Percentiles rank a stretch among this genome's conserved stretches.
These are phyloP conservation scores for Tetrastigma voinierianum DNA, from an alignment of 164 flowering plant species.

Conservation along the genomic window DNA sequence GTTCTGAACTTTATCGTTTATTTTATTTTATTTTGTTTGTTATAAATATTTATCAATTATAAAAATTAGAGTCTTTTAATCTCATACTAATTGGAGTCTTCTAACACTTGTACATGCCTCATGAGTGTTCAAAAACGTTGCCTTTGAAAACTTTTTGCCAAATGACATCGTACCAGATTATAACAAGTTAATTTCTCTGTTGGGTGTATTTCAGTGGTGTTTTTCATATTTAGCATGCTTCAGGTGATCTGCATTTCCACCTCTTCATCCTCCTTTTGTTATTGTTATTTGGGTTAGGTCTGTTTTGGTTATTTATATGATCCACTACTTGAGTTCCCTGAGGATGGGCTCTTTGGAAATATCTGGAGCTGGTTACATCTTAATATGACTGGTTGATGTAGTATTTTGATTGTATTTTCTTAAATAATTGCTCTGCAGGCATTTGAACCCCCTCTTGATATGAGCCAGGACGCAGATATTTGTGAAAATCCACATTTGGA, in stretches of 20 bases:
- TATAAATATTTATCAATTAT: no score
- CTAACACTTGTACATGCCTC: no score
- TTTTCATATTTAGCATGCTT: slow-evolving; percentile 82
- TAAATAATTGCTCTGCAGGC: slow-evolving; percentile 46
- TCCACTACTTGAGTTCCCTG: neutral
- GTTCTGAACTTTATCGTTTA: no score
- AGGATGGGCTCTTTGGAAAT: neutral
- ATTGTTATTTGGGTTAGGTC: neutral
- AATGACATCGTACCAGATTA: neutral
- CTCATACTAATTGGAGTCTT: no score
- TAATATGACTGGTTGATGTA: slow-evolving; percentile 6
- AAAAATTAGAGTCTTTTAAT: no score
- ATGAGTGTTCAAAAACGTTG: no score
- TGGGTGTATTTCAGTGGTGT: slow-evolving; percentile 76
- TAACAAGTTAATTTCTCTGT: slow-evolving; percentile 1
- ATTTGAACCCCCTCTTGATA: slow-evolving; percentile 92
- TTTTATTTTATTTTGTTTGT: no score
- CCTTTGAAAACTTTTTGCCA: no score
- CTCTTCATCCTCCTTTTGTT: neutral
- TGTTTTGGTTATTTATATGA: neutral
- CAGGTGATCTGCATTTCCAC: slow-evolving; percentile 52
- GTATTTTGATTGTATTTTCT: no score
- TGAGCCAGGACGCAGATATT: slow-evolving; percentile 69
- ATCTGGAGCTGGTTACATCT: neutral
- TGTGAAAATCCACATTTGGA: slow-evolving; percentile 40